Evolutionary conservation across 441 rosid species (phyloP).

Genomic region (Flueggea neowawraea): DNA sequence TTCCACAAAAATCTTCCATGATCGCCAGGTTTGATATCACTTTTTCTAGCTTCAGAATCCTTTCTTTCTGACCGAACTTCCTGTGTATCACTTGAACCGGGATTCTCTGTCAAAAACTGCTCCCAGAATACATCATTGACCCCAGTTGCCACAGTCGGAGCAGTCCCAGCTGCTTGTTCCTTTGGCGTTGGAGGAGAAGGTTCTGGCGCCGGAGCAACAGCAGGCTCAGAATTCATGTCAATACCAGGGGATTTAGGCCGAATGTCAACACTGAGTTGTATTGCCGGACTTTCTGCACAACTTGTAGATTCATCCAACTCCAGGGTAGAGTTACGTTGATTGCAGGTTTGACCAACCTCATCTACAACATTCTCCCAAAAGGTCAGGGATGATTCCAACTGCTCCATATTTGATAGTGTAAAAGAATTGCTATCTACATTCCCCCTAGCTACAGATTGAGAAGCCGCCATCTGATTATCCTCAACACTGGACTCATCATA

Average conservation of each 20-base stretch:
- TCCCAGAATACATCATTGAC: constrained; percentile 91
- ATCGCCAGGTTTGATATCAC: constrained; percentile 46
- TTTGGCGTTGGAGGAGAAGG: constrained; percentile 22
- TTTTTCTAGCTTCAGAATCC: constrained; percentile 42
- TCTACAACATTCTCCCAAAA: constrained; percentile 65
- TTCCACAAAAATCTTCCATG: constrained; percentile 63
- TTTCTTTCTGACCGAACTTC: constrained; percentile 74
- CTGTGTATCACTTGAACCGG: constrained; percentile 59
- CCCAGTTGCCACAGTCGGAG: constrained; percentile 47
- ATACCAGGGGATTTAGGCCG: constrained; percentile 55
- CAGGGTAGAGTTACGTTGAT: constrained; percentile 27
- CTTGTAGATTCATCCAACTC: constrained; percentile 79
- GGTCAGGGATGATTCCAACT: constrained; percentile 59
- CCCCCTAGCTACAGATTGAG: constrained; percentile 29
- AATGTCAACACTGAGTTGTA: constrained; percentile 45
- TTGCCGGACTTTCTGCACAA: constrained; percentile 63
- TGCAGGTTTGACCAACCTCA: constrained; percentile 30
- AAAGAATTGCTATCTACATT: constrained; percentile 29
- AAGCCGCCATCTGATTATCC: constrained; percentile 30
- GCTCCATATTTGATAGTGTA: constrained; percentile 38
- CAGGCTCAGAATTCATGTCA: constrained; percentile 90
- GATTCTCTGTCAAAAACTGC: constrained; percentile 89
- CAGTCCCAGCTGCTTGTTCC: constrained; percentile 31
- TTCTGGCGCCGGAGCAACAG: constrained; percentile 26
- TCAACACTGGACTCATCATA: constrained; percentile 37